phyloP scores from a whole-genome alignment of 768 basidiomycete genomes.

The Serpula lacrymans region DNA sequence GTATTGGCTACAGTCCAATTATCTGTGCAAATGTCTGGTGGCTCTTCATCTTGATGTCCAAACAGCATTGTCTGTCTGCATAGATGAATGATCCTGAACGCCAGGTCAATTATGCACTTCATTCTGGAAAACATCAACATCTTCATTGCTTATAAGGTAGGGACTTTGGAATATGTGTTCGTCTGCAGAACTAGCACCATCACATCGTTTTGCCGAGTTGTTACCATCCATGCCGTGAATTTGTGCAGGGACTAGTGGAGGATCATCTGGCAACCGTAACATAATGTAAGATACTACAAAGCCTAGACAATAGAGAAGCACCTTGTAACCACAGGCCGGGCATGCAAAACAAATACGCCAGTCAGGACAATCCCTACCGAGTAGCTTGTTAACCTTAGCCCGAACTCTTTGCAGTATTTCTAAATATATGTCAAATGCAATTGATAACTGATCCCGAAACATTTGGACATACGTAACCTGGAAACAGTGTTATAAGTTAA shows the following conservation, averaged over 20 bases:
- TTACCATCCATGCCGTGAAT: not conserved
- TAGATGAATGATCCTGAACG: too few relatives aligned
- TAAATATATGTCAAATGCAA: too few relatives aligned
- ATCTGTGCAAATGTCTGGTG: not conserved
- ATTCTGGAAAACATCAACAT: not conserved
- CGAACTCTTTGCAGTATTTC: too few relatives aligned
- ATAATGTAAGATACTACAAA: not conserved
- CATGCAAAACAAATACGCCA: too few relatives aligned
- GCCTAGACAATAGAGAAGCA: not conserved
- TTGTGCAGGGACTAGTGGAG: not conserved
- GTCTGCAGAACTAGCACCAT: not conserved
- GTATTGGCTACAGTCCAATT: not conserved
- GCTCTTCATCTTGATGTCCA: not conserved
- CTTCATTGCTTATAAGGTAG: not conserved
- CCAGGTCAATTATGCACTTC: not conserved
- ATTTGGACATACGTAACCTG: too few relatives aligned
- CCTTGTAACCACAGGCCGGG: not conserved
- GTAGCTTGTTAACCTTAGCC: too few relatives aligned
- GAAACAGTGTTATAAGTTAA: too few relatives aligned
- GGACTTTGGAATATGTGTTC: not conserved
- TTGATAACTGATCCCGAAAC: too few relatives aligned
- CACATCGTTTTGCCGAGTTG: not conserved
- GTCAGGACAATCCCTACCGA: too few relatives aligned
- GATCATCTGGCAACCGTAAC: not conserved
- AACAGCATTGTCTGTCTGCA: too few relatives aligned